Conservation (phyloP, 192 early-diverging fungal genomes). For the Rhizoclosmatium globosum region DNA sequence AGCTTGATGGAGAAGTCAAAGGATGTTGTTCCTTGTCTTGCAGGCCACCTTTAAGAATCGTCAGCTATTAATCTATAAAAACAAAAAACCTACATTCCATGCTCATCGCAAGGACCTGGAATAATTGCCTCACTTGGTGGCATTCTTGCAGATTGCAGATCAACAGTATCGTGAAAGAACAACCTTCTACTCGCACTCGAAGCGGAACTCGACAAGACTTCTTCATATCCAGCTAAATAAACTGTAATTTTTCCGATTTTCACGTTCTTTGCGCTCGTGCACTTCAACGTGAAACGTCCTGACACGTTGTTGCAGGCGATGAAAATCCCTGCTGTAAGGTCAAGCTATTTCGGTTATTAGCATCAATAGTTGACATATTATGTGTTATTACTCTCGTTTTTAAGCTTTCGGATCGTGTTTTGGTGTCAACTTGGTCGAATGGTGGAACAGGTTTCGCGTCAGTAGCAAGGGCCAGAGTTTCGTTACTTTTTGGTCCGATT, state of each 20-base stretch:
- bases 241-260: conserved; percentile 29
- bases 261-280: conserved; percentile 2
- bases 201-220: not conserved
- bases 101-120: conserved; percentile 57
- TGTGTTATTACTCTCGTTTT: no score
- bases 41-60: conserved; percentile 37
- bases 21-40: conserved; percentile 43
- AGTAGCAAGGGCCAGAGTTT: no score
- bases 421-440: no score
- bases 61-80: not conserved
- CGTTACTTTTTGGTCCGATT: no score
- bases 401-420: no score
- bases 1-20: conserved; percentile 48
- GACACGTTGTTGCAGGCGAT: conserved; percentile 2
- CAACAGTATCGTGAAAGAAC: conserved; percentile 44
- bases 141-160: conserved; percentile 43
- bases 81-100: conserved; percentile 49
- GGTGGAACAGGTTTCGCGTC: no score
- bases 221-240: conserved; percentile 31
- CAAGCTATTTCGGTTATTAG: not conserved
- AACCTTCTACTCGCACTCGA: conserved; percentile 1
- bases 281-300: conserved; percentile 11
- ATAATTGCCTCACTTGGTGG: conserved; percentile 52
- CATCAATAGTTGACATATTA: not conserved
- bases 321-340: conserved; percentile 8